These are phyloP conservation scores for Lodderomyces beijingensis DNA, from an alignment of 1,139 yeast genomes.

Conservation along the genomic window DNA sequence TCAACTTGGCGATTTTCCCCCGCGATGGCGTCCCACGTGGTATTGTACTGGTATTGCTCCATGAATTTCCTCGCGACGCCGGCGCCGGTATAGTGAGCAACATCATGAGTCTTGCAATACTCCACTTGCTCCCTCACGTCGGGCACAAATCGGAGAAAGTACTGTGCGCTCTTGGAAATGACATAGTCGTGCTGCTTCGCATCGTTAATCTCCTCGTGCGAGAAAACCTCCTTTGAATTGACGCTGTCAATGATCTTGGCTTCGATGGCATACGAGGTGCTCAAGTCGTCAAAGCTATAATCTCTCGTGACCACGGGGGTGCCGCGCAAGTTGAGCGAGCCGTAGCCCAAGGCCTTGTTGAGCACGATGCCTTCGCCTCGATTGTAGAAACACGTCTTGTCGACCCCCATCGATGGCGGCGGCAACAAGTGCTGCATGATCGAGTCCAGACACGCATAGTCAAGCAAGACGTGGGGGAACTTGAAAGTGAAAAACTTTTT, in stretches of 20 bases:
- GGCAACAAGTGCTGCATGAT: slow-evolving; percentile 50
- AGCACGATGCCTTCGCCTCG: slow-evolving; percentile 32
- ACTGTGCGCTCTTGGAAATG: slow-evolving; percentile 35
- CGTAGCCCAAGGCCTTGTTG: slow-evolving; percentile 44
- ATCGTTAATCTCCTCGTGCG: slow-evolving; percentile 37
- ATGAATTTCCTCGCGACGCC: slow-evolving; percentile 38
- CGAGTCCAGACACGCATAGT: slow-evolving; percentile 53
- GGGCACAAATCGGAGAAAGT: slow-evolving; percentile 40
- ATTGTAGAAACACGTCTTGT: slow-evolving; percentile 36
- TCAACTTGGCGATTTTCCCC: slow-evolving; percentile 29
- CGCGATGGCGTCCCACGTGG: slow-evolving; percentile 35
- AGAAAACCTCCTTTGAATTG: slow-evolving; percentile 25
- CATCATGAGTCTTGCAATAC: slow-evolving; percentile 20
- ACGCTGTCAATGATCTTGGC: slow-evolving; percentile 40
- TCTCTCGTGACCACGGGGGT: slow-evolving; percentile 43
- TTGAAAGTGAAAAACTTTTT: slow-evolving; percentile 64
- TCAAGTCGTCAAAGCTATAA: slow-evolving; percentile 38
- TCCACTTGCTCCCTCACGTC: slow-evolving; percentile 29
- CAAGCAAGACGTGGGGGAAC: slow-evolving; percentile 56
- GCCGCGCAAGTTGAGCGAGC: slow-evolving; percentile 36
- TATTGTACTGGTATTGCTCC: slow-evolving; percentile 20
- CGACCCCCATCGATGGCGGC: slow-evolving; percentile 67
- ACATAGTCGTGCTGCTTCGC: slow-evolving; percentile 29
- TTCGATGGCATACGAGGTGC: slow-evolving; percentile 42
- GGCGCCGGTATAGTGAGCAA: slow-evolving; percentile 21